These are phyloP conservation scores for Smittium culicis DNA, from an alignment of 371 early-diverging fungal genomes.

Conservation along the genomic window DNA sequence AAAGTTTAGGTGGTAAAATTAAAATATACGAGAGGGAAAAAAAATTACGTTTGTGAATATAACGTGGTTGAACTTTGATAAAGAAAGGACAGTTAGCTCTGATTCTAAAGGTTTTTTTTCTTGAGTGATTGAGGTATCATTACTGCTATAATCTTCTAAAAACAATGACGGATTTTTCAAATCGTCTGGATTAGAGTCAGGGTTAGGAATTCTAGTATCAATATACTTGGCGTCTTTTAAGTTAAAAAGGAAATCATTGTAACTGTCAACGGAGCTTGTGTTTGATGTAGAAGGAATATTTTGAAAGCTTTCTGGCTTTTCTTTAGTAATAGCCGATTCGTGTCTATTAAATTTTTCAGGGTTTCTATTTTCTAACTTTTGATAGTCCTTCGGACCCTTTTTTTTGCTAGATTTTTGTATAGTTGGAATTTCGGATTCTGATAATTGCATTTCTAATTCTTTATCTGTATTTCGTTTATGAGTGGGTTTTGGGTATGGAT, in stretches of 20 bases:
- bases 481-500: too few species aligned
- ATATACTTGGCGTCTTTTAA: not conserved
- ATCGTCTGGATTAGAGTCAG: not conserved
- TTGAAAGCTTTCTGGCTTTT: not conserved
- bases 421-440: too few species aligned
- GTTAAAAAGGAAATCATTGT: not conserved
- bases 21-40: not conserved
- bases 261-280: not conserved
- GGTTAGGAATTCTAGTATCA: not conserved
- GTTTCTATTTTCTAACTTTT: not conserved
- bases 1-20: not conserved
- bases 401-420: too few species aligned
- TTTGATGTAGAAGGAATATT: too few species aligned
- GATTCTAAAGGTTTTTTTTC: not conserved
- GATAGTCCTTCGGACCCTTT: too few species aligned
- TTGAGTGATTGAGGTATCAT: too few species aligned
- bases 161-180: too few species aligned
- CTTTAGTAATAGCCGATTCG: not conserved
- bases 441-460: too few species aligned
- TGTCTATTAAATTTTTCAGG: not conserved
- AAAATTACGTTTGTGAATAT: constrained; percentile 1
- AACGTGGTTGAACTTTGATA: constrained; percentile 4
- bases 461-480: too few species aligned
- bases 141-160: too few species aligned
- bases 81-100: constrained; percentile 12